Evolutionary conservation across 768 basidiomycete genomes (phyloP), one percentile per base, ranked within the genome.

Genomic region (Pleurotus sapidus): DNA sequence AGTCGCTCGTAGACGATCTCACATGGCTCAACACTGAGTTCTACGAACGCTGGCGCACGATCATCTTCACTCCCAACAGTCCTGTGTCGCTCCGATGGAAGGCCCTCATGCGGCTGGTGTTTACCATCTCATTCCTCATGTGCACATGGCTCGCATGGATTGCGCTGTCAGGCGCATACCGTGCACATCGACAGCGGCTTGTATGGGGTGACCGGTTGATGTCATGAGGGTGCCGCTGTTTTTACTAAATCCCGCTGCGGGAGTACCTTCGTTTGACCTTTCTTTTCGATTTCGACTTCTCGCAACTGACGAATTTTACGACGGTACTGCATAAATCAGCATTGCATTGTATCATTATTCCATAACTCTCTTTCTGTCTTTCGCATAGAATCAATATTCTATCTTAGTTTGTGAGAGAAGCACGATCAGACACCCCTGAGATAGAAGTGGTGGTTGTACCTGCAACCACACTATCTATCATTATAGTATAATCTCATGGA

Each of bases 191-290:
- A 62, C 84, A 89, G 63, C 75, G 88, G 42, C 80, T 90, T 18
- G 82, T 92, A 12, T 92, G 89, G 88, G 90, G 90, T 50, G 88
- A 89, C 64, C 81, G 84, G 51, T 74, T 92, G 57, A 87, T 91
- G 80, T 88, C 84, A 46, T 91, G 69, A 77, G 57, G 23, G 7
- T 25, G 5, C 49, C 42, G 42, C 42, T 45, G 7, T 3, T 45
- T 45, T 45, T 45, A 23, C 42, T 45, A 45, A 45, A 17, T 45
- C 42, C 42, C 42, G 42, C 8, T n/a, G 14, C 42, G 30, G 30
- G 30, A 17, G n/a, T 11, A 45, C 42, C 42, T 45, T 45, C 20
- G 42, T 23, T 43, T 43, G 42, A 2, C 7, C 5, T 45, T 45
- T 7, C 20, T 45, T 43, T 45, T 45, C 42, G 3, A 17, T n/a